A percentile compares a stretch with the other conserved stretches of the same genome.
These are phyloP conservation scores for Neofusicoccum kwambonambiense DNA, from an alignment of 2,329 filamentous ascomycete species.

Conservation along the genomic window DNA sequence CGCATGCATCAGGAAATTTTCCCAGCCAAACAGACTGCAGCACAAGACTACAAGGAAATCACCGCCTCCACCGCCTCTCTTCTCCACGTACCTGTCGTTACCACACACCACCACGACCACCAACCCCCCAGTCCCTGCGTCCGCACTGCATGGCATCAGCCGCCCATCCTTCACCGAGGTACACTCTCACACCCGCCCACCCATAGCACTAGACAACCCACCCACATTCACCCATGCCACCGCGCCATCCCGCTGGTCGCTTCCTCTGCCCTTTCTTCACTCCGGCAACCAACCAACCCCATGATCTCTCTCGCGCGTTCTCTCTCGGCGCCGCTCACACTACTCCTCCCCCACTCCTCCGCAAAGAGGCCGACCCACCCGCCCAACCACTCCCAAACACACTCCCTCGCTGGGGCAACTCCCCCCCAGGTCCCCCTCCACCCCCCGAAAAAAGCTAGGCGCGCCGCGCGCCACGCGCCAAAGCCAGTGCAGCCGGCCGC, in stretches of 20 bases:
- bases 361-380: background rate
- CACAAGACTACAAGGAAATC: background rate
- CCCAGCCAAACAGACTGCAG: background rate
- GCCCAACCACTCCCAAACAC: background rate
- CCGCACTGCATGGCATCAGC: constrained; percentile 6
- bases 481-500: background rate
- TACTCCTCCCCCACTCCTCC: background rate
- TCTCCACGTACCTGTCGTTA: background rate
- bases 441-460: background rate
- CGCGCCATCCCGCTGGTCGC: background rate
- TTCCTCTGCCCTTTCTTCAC: background rate
- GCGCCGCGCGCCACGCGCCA: background rate
- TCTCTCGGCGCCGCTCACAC: background rate
- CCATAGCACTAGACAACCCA: background rate
- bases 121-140: background rate
- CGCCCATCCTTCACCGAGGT: background rate
- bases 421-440: background rate
- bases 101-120: background rate
- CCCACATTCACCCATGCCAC: background rate
- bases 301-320: background rate
- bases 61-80: background rate
- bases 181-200: background rate
- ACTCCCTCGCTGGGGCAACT: no score
- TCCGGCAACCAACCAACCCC: background rate
- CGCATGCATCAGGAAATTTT: background rate